These are phyloP conservation scores for Lasiosphaeris hirsuta DNA, from an alignment of 495 filamentous ascomycete genomes.

Conservation along the genomic window DNA sequence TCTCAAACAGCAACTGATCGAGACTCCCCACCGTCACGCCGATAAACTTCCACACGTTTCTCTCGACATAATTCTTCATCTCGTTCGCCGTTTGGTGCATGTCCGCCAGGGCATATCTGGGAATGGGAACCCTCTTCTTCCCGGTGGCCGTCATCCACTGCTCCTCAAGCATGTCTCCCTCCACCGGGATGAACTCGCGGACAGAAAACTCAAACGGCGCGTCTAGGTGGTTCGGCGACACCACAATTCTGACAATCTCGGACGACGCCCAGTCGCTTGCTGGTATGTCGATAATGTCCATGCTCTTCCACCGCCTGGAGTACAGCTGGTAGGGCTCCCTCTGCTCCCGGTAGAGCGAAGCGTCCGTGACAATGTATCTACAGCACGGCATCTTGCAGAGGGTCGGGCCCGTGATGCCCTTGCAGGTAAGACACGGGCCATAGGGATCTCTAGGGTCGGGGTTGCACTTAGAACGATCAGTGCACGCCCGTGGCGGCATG, in stretches of 20 bases:
- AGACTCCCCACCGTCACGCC: conserved; percentile 9
- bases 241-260: conserved; percentile 13
- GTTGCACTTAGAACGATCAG: conserved; percentile 17
- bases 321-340: conserved; percentile 21
- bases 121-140: conserved; percentile 12
- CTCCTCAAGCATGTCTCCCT: conserved; percentile 24
- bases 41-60: conserved; percentile 18
- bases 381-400: conserved; percentile 29
- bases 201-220: conserved; percentile 21
- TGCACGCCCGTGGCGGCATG: neutral
- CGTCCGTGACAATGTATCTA: conserved; percentile 28
- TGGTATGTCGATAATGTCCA: conserved; percentile 27
- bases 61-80: conserved; percentile 24
- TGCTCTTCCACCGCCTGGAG: conserved; percentile 24
- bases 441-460: conserved; percentile 18
- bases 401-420: conserved; percentile 23
- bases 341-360: conserved; percentile 27
- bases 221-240: conserved; percentile 16
- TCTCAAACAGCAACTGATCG: conserved; percentile 24
- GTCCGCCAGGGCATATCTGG: conserved; percentile 22
- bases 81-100: conserved; percentile 19
- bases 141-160: conserved; percentile 18
- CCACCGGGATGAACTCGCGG: conserved; percentile 21
- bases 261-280: conserved; percentile 20
- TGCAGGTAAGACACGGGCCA: conserved; percentile 26